These are phyloP conservation scores for Trichoderma asperellum DNA, from an alignment of 2,329 filamentous ascomycete species.

Conservation along the genomic window DNA sequence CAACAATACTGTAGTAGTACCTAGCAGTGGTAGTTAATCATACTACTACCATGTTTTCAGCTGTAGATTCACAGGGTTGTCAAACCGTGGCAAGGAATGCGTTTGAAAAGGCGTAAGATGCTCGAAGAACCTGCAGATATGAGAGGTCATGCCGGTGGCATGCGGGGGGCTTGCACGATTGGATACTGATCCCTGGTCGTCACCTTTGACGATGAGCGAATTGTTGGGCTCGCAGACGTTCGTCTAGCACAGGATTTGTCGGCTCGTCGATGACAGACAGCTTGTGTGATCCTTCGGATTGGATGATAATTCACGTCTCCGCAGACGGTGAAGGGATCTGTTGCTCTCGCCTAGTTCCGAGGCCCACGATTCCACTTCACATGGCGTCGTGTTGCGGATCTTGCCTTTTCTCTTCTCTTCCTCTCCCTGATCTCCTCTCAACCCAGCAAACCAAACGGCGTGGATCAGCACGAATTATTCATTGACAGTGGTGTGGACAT, in stretches of 20 bases:
- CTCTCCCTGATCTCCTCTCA: background rate
- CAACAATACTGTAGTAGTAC: too few relatives aligned
- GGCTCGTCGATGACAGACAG: constrained; percentile 1
- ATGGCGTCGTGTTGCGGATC: background rate
- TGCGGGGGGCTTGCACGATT: constrained; percentile 19
- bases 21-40: background rate
- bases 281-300: constrained; percentile 7
- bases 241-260: constrained; percentile 6
- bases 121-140: background rate
- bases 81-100: background rate
- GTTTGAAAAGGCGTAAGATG: background rate
- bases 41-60: background rate
- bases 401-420: background rate
- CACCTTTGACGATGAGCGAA: constrained; percentile 14
- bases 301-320: constrained; percentile 6
- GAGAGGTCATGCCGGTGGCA: background rate
- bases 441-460: too few relatives aligned
- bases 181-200: constrained; percentile 19
- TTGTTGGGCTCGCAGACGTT: constrained; percentile 9
- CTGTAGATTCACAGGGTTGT: background rate
- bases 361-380: background rate
- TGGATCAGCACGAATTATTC: background rate
- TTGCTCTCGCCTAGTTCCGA: background rate
- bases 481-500: background rate
- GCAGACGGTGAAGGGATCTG: background rate